Evolutionary conservation across 148 eudicot genomes (phyloP), one percentile per base, ranked within the genome.

Genomic region (Limonium bicolor): DNA sequence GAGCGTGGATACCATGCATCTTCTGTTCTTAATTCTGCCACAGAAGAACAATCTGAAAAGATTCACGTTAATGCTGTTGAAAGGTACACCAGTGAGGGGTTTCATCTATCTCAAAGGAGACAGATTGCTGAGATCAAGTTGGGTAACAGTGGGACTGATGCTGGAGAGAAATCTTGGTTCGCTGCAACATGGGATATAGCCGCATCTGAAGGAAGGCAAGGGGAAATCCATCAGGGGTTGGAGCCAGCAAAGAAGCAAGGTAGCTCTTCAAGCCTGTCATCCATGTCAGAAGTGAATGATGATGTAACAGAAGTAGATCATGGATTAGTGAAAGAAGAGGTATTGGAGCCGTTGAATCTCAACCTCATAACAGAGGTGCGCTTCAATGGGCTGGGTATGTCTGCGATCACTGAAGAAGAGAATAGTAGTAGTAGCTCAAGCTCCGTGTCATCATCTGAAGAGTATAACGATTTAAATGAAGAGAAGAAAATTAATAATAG

Each of bases 1-100:
- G 63, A 60, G 50, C 56, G 41, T 50, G 62, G 59, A 60, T 55
- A 63, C 28, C 59, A 55, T 18, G 45, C 51, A 32, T 64, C 59
- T 34, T 59, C 48, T 10, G 59, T 47, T 52, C 30, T 50, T 24
- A 40, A 36, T 25, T 55, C 62, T 31, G 13, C 51, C 25, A 32
- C 49, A 22, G 50, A 30, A 20, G 50, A 68, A 18, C 61, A 57
- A 17, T 14, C 36, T 46, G 60, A 48, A 15, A 46, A 35, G n/a
- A 36, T 54, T 27, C 49, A 48, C 21, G 38, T 20, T 51, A 54
- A 25, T 27, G 38, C 11, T 27, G 29, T 31, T 41, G 40, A 30
- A 39, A 20, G 13, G 22, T 51, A 51, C 17, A 51, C 42, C 34
- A 32, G 25, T 46, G 32, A 26, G 27, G 39, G 46, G 26, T 37